Conservation (phyloP, 805 yeast species). For the Saccharomycopsis capsularis region DNA sequence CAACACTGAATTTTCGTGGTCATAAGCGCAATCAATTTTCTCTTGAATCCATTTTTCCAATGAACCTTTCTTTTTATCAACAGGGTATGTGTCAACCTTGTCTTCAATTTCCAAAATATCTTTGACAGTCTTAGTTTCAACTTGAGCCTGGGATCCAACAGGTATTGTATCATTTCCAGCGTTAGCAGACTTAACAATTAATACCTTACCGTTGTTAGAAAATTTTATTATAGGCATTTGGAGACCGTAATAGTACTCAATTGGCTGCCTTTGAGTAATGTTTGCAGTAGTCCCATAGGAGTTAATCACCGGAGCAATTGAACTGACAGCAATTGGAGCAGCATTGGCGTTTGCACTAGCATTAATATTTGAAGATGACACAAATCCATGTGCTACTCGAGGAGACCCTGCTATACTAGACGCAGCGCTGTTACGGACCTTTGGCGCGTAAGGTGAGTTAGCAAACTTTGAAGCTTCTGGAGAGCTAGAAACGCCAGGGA, state of each 20-base stretch:
- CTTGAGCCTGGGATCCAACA: background rate
- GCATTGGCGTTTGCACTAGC: background rate
- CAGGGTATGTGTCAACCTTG: slow-evolving; percentile 12
- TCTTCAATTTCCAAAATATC: slow-evolving; percentile 11
- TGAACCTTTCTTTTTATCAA: slow-evolving; percentile 17
- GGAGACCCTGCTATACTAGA: too few relatives aligned
- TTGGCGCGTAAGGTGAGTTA: too few relatives aligned
- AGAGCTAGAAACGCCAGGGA: too few relatives aligned
- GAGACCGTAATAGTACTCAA: slow-evolving; percentile 11
- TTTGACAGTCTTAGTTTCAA: slow-evolving; percentile 9
- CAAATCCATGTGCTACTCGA: too few relatives aligned
- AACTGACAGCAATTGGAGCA: background rate
- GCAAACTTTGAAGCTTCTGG: too few relatives aligned
- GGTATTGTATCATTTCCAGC: background rate
- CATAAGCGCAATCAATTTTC: slow-evolving; percentile 3
- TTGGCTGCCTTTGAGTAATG: slow-evolving; percentile 5
- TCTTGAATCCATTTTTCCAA: slow-evolving; percentile 19
- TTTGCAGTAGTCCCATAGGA: too few relatives aligned
- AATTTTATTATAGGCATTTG: slow-evolving; percentile 20
- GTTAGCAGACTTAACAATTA: slow-evolving; percentile 7
- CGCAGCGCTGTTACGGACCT: too few relatives aligned
- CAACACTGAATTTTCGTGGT: slow-evolving; percentile 7
- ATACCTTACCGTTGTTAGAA: slow-evolving; percentile 8
- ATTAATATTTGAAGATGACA: background rate
- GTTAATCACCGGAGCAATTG: background rate